These are phyloP conservation scores for Malania oleifera DNA, from an alignment of 164 flowering plant species.

Conservation along the genomic window DNA sequence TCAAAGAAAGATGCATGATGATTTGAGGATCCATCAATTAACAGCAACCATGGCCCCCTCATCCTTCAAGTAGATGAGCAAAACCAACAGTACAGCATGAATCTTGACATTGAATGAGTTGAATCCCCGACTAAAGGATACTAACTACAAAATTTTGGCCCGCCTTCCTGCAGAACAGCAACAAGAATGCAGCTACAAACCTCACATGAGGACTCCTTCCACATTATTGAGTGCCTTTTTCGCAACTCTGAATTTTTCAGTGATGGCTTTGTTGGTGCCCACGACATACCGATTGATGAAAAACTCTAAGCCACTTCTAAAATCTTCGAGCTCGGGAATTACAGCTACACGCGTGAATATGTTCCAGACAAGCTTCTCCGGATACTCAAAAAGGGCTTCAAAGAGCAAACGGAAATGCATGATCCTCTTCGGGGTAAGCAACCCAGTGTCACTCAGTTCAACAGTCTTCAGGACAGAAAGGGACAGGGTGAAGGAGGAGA, in stretches of 20 bases:
- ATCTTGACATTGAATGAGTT: too few species aligned
- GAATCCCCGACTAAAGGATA: too few species aligned
- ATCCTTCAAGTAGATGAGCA: too few species aligned
- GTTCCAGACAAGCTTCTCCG: slow-evolving; percentile 71
- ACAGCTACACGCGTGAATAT: slow-evolving; percentile 73
- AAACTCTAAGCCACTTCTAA: slow-evolving; percentile 57
- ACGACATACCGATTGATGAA: slow-evolving; percentile 60
- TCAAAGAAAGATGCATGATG: too few species aligned
- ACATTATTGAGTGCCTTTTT: slow-evolving; percentile 69
- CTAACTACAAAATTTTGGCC: too few species aligned
- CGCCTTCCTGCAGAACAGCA: too few species aligned
- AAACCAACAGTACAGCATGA: too few species aligned
- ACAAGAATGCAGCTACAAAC: background rate
- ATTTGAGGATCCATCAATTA: too few species aligned
- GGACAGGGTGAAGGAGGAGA: slow-evolving; percentile 58
- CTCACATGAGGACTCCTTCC: slow-evolving; percentile 62
- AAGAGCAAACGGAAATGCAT: slow-evolving; percentile 90
- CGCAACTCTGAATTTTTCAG: slow-evolving; percentile 53
- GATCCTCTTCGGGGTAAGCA: slow-evolving; percentile 57
- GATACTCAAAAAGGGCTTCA: slow-evolving; percentile 62
- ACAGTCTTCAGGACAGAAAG: slow-evolving; percentile 64
- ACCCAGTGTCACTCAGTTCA: slow-evolving; percentile 43
- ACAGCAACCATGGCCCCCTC: too few species aligned
- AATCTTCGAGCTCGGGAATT: slow-evolving; percentile 63
- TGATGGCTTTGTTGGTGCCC: slow-evolving; percentile 18